Base-by-base conservation (phyloP, 768 basidiomycete species). In the Lactarius evosmus region DNA sequence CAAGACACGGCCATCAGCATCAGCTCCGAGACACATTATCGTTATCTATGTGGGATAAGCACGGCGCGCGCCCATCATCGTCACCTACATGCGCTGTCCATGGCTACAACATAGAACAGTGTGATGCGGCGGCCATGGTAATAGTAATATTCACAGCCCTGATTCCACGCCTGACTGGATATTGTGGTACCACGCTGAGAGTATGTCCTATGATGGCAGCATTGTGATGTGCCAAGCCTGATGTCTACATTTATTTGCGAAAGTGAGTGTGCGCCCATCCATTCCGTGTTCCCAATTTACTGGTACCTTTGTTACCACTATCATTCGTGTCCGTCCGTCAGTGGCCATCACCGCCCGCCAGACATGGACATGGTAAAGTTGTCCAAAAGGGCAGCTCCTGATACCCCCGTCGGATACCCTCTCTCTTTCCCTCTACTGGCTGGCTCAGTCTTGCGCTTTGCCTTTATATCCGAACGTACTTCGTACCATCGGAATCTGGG, bases 371-470 rank as follows among this genome's bases (percentile, higher is more conserved):
- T 51, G 53, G 27, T n/a, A 38, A 8, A 19, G 41, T 8, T 22
- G 2, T 34, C 58, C 30, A 46, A 55, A 63, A 60, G 33, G 27
- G 25, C 40, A 1, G 11, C 32, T 2, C 19, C 1, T 3, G 2
- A 4, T 4, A 25, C 16, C 7, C 7, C 17, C 32, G 22, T 25
- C 6, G 36, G 62, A 61, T 36, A 7, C 34, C 19, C 52, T 50
- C 54, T 36, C 52, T 30, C 65, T 44, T 40, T 51, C 59, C 54
- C 44, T 34, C 30, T 32, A 65, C 66, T 66, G 62, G 54, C 66
- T 66, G 58, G 66, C 44, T 66, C 62, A 64, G 57, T 60, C 59
- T 36, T 40, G 25, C 27, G 34, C 22, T 53, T 49, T 25, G 27
- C 12, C 61, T 55, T 49, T 30, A 53, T 51, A n/a, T 64, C 57